These are phyloP conservation scores for Geranomyces michiganensis DNA, from an alignment of 192 early-diverging fungal genomes.

Conservation along the genomic window DNA sequence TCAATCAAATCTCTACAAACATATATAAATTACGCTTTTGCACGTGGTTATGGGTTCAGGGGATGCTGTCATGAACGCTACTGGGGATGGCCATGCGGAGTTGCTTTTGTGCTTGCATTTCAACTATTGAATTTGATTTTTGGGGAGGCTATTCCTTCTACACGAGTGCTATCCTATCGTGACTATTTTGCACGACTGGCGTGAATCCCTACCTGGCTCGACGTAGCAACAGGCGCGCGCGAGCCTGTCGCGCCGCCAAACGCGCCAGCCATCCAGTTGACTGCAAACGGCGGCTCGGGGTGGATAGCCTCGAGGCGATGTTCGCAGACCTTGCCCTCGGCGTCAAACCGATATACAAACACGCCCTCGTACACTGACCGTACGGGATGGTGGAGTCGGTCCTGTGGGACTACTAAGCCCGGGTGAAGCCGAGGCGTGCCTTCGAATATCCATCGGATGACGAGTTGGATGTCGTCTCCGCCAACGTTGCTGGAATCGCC, in stretches of 20 bases:
- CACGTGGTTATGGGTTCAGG: no score
- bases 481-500: background rate
- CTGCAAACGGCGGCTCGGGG: constrained; percentile 38
- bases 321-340: constrained; percentile 35
- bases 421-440: constrained; percentile 40
- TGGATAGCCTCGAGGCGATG: constrained; percentile 42
- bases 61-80: no score
- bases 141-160: no score
- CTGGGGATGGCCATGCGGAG: no score
- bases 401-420: constrained; percentile 10
- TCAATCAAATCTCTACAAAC: no score
- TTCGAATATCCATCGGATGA: constrained; percentile 49
- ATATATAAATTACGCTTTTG: no score
- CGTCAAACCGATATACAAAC: constrained; percentile 45
- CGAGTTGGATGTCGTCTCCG: constrained; percentile 25
- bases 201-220: no score
- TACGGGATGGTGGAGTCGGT: constrained; percentile 10
- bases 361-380: constrained; percentile 46
- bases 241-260: constrained; percentile 1
- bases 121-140: no score
- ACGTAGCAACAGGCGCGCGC: no score
- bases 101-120: no score
- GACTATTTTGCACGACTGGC: no score
- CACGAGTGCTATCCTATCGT: no score
- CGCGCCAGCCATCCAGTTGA: constrained; percentile 1